Evolutionary conservation across 2,329 filamentous ascomycete species (phyloP), one percentile per base, ranked within the genome.

Genomic region (Fusarium scirpi): DNA sequence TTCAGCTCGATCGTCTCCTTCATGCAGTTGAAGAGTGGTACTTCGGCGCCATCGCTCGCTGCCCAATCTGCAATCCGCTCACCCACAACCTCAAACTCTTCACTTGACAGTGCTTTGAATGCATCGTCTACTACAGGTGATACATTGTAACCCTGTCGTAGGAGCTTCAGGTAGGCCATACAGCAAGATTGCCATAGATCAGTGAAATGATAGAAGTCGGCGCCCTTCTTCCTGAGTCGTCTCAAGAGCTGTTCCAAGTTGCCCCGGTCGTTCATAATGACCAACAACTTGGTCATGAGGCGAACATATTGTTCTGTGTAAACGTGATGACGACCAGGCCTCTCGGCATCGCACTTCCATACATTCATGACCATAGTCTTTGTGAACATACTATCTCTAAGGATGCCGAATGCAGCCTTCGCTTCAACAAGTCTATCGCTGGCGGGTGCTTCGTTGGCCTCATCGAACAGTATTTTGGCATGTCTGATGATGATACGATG

Each of bases 331-430:
- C 94, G 89, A 0, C 94, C 94, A 1, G 94, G 86, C 3, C 87
- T 85, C 75, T 98, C 94, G 48, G 92, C 90, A 71, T 97, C 94
- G 40, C 94, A 96, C 73, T 94, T 95, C 94, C 94, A 98, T 6
- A 98, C 94, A 76, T 97, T 95, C 79, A 97, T 90, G 2, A 92
- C 91, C 91, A 97, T 97, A 0, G 94, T 97, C 82, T 97, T 97
- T 41, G 94, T 97, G 72, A 97, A 95, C 87, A 90, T 90, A 66
- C 84, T 87, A 62, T 90, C 87, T 47, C 86, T 82, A 57, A 97
- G 91, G 44, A 97, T 92, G 56, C 89, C 86, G 52, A 94, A 94
- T 16, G 97, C 88, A 58, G 95, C 92, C 76, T 91, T 88, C 72
- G 94, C 94, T 24, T 92, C 91, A 32, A 87, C 88, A 16, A 86